A percentile compares a stretch with the other conserved stretches of the same genome.
Evolutionary conservation across 2,329 filamentous ascomycete species (phyloP).

Genomic region (Cladosporium sp.): DNA sequence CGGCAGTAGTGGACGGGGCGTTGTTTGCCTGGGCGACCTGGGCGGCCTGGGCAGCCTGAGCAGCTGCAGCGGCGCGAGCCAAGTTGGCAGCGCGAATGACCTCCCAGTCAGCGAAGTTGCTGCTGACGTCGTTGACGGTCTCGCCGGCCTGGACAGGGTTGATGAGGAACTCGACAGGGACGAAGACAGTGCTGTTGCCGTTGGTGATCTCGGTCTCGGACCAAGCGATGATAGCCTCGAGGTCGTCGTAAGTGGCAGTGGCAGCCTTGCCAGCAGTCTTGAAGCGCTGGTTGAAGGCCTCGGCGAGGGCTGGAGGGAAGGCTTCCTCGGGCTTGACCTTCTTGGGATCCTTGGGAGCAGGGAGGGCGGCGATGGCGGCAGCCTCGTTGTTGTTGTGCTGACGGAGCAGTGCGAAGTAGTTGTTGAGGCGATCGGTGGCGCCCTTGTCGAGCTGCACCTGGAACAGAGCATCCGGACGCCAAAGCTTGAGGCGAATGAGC

Average conservation of each 20-base stretch:
- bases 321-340: conserved; percentile 17
- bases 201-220: conserved; percentile 18
- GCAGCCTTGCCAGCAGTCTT: conserved; percentile 16
- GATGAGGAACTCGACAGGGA: conserved; percentile 31
- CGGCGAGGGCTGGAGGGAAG: conserved; percentile 19
- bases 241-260: conserved; percentile 18
- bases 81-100: neutral
- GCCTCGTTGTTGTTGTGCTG: conserved; percentile 17
- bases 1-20: neutral
- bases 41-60: neutral
- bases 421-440: conserved; percentile 20
- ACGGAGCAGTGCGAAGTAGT: conserved; percentile 21
- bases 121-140: conserved; percentile 16
- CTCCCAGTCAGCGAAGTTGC: conserved; percentile 25
- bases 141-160: conserved; percentile 18
- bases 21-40: neutral
- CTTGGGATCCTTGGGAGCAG: conserved; percentile 16
- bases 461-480: conserved; percentile 29
- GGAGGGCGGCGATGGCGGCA: conserved; percentile 11
- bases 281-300: conserved; percentile 17
- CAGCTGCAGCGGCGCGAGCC: neutral
- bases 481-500: conserved; percentile 26
- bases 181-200: conserved; percentile 21
- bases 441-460: conserved; percentile 24
- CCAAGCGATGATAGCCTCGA: conserved; percentile 23